Base-by-base conservation (phyloP, 2,329 filamentous ascomycete genomes). In the Ophidiomyces ophidiicola region DNA sequence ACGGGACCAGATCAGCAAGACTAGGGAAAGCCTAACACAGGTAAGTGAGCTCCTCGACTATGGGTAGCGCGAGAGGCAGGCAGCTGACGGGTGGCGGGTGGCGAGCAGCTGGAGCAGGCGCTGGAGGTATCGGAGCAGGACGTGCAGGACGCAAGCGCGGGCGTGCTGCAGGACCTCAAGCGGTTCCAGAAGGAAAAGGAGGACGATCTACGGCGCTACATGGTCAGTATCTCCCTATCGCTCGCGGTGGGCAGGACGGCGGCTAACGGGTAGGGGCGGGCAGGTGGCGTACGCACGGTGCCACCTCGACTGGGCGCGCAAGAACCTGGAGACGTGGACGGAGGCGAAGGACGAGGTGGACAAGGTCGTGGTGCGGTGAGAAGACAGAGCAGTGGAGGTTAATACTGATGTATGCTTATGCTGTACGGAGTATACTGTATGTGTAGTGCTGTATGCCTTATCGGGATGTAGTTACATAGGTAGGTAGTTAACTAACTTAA, bases 141-240 rank as follows among this genome's bases (percentile, higher is more conserved):
- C 56, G 90, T 96, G 44, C 87, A 82, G 58, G 85, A 96, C 53
- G 90, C 90, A 6, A 94, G 86, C 54, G 69, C 75, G 2, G 92
- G 85, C 37, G 84, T 96, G 3, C 62, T 98, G 50, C 80, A 82
- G 52, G 90, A 98, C 56, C 66, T 98, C 44, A 85, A 86, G 65
- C 71, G 90, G 44, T 98, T 98, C 62, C 92, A 98, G 61, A 70
- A 70, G 43, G 87, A 96, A 62, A 98, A 98, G 62, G 92, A 98
- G 63, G 85, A 88, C 36, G 90, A 98, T 58, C 60, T 98, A 53
- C 80, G 78, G 55, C 76, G 83, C 46, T 96, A 96, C 59, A 98
- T 98, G 90, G 90, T 94, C 67, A 65, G 82, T 63, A 19, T 7
- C 17, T 7, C 23, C 35, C 25, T 4, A 10, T 32, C 15, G 20